Evolutionary conservation across 1,284 basidiomycete species (phyloP).

Genomic region (Papiliotrema laurentii): DNA sequence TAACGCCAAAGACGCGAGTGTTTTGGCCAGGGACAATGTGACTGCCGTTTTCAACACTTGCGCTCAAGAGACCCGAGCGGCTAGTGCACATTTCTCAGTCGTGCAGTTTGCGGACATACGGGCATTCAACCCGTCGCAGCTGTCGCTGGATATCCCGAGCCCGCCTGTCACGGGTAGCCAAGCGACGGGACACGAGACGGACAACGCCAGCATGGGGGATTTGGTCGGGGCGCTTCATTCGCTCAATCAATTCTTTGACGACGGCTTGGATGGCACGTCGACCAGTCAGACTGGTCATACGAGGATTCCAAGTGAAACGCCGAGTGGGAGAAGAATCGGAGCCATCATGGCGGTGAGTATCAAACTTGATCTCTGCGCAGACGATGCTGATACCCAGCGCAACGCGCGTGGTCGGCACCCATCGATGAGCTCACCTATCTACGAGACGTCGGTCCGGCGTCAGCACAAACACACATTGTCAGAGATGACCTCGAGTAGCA

Average conservation of each 20-base stretch:
- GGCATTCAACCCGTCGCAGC: constrained; percentile 15
- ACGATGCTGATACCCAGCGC: background rate
- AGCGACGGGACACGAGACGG: constrained; percentile 5
- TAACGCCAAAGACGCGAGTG: constrained; percentile 59
- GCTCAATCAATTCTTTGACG: constrained; percentile 79
- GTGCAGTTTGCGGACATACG: constrained; percentile 46
- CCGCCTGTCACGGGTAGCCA: constrained; percentile 54
- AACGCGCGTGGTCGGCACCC: constrained; percentile 19
- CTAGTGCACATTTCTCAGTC: constrained; percentile 45
- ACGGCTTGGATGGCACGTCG: constrained; percentile 37
- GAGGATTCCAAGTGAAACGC: constrained; percentile 16
- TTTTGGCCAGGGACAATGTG: constrained; percentile 67
- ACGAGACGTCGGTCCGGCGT: constrained; percentile 15
- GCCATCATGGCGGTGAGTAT: constrained; percentile 31
- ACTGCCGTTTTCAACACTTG: constrained; percentile 78
- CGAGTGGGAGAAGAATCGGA: constrained; percentile 23
- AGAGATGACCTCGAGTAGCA: constrained; percentile 4
- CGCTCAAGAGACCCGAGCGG: constrained; percentile 58
- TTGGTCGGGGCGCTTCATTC: constrained; percentile 81
- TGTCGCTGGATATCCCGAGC: constrained; percentile 51
- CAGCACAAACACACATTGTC: constrained; percentile 9
- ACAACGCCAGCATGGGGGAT: constrained; percentile 61
- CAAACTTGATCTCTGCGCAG: background rate
- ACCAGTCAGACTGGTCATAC: constrained; percentile 12
- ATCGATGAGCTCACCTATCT: constrained; percentile 29